A percentile compares a stretch with the other conserved stretches of the same genome.
Evolutionary conservation across 495 filamentous ascomycete species (phyloP).

Genomic region (Articulospora tetracladia): DNA sequence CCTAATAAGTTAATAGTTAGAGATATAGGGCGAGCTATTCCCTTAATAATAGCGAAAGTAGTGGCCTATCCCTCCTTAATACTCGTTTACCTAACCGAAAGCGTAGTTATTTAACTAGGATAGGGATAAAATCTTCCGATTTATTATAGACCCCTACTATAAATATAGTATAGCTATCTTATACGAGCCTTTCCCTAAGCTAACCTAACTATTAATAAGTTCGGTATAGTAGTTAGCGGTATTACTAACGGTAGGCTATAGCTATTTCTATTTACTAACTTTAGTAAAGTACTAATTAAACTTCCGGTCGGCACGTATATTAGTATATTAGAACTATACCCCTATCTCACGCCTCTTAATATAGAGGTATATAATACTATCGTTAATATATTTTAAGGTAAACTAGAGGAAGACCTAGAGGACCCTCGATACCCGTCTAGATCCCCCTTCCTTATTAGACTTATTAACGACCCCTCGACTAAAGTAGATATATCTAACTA

Average conservation of each 20-base stretch:
- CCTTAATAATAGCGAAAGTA: background rate
- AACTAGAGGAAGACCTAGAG: background rate
- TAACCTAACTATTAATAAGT: background rate
- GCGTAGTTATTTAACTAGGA: background rate
- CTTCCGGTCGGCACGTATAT: background rate
- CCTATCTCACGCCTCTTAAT: background rate
- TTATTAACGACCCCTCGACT: background rate
- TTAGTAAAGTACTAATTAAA: background rate
- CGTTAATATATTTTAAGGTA: background rate
- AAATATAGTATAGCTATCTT: background rate
- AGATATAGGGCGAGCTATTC: background rate
- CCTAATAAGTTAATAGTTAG: background rate
- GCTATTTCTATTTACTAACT: background rate
- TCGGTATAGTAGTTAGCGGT: background rate
- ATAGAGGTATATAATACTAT: background rate
- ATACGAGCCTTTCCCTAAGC: background rate
- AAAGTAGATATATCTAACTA: background rate
- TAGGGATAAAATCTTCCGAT: background rate
- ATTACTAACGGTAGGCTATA: background rate
- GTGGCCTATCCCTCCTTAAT: background rate
- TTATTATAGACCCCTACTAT: background rate
- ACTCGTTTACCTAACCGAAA: background rate
- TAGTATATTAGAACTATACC: background rate
- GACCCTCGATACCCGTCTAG: background rate
- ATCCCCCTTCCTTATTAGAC: background rate